Conservation (phyloP, 2,329 filamentous ascomycete species). For the Fusarium chaquense region DNA sequence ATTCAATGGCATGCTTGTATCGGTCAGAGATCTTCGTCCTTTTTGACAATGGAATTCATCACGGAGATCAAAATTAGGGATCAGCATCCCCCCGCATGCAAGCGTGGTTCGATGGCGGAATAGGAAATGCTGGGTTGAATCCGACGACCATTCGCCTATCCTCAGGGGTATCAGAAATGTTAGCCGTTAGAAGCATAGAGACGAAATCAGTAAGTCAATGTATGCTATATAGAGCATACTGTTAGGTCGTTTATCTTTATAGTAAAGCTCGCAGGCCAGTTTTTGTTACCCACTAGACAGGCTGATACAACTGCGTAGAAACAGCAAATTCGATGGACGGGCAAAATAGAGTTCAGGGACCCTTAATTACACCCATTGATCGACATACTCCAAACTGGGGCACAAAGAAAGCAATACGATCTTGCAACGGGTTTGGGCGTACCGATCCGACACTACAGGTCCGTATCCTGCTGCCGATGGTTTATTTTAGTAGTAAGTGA, state of each 20-base stretch:
- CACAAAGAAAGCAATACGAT: constrained; percentile 1
- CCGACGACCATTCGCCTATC: constrained; percentile 25
- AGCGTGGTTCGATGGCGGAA: constrained; percentile 4
- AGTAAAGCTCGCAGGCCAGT: no score
- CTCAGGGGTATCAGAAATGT: no score
- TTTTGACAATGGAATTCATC: constrained; percentile 23
- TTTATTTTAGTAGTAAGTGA: background rate
- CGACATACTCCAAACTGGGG: constrained; percentile 19
- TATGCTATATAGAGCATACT: no score
- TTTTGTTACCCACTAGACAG: no score
- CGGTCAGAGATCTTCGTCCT: constrained; percentile 35
- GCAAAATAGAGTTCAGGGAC: constrained; percentile 30
- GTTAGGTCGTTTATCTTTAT: no score
- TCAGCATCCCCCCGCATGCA: constrained; percentile 26
- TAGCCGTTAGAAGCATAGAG: no score
- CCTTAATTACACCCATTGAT: constrained; percentile 25
- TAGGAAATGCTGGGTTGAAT: constrained; percentile 23
- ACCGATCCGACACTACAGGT: background rate
- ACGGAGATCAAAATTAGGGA: constrained; percentile 32
- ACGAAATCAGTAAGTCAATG: no score
- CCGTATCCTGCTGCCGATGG: background rate
- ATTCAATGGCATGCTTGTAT: constrained; percentile 28
- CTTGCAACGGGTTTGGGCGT: background rate
- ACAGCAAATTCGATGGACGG: constrained; percentile 20
- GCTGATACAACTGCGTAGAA: constrained; percentile 40